Evolutionary conservation across 2,329 filamentous ascomycete species (phyloP), one percentile per base, ranked within the genome.

Genomic region (Diaporthe sp.): DNA sequence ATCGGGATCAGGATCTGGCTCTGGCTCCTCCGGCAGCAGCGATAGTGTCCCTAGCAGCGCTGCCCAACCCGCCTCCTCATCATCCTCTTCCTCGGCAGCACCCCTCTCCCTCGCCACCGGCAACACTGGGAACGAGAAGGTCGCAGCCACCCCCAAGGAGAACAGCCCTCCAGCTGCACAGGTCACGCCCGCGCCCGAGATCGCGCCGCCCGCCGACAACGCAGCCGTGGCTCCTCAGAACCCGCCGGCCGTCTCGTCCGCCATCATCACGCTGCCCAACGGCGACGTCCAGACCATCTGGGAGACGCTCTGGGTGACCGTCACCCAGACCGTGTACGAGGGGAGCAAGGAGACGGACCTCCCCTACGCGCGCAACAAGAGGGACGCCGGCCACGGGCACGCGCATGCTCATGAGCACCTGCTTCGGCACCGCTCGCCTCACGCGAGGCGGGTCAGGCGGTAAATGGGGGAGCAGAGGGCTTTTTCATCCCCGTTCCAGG

Each of bases 291-390:
- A 45, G 67, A 88, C 85, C 33, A 82, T 87, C 70, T 86, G 82
- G 79, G 82, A 87, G 78, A 87, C 87, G 3, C 83, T 87, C 17
- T 87, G 87, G 13, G 83, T 88, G 38, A 79, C 77, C 69, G 64
- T 55, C 35, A 79, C 81, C n/a, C 76, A 66, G 60, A 81, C 80
- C 4, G 78, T 81, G 45, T 80, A 88, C 83, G 35, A 81, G 76
- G 69, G 74, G 4, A 72, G 74, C 28, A 71, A 75, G 2, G 76
- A 75, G 28, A 75, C 79, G 10, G 77, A 77, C 30, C 75, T 75
- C n/a, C 71, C 76, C 9, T 71, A 74, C 17, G 72, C 75, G 50
- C 25, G 58, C 33, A 28, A 30, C 47, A 50, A 57, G 47, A 55
- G 67, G 57, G 42, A 38, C 5, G 57, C 19, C 1, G 66, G 38